A percentile compares a stretch with the other conserved stretches of the same genome.
Evolutionary conservation across 345 rosid species (phyloP).

Genomic region (Noccaea bulbosa): DNA sequence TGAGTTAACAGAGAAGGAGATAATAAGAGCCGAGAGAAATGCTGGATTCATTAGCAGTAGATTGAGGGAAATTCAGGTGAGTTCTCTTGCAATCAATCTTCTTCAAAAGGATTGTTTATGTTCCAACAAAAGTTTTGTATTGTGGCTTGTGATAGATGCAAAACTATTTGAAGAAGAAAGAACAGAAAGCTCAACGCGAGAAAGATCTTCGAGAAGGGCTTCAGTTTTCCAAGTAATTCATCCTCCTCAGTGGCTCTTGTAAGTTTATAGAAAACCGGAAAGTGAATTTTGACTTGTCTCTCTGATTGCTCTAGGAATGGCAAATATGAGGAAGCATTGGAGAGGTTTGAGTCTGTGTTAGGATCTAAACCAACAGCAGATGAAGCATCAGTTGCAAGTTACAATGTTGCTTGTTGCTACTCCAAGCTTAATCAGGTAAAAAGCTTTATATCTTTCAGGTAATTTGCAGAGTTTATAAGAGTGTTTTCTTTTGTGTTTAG

Average conservation of each 20-base stretch:
- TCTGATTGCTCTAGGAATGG: slow-evolving; percentile 54
- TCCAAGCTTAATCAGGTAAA: slow-evolving; percentile 87
- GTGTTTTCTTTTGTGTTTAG: slow-evolving; percentile 45
- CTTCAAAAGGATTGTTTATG: neutral
- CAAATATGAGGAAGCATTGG: slow-evolving; percentile 82
- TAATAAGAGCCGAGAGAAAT: slow-evolving; percentile 94
- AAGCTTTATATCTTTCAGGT: neutral
- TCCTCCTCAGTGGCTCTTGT: neutral
- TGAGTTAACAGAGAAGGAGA: slow-evolving; percentile 86
- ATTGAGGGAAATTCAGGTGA: slow-evolving; percentile 92
- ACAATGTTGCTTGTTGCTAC: slow-evolving; percentile 95
- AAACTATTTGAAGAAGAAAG: slow-evolving; percentile 73
- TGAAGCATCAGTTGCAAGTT: slow-evolving; percentile 85
- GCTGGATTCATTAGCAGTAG: slow-evolving; percentile 78
- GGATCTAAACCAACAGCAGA: slow-evolving; percentile 79
- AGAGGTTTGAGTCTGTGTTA: slow-evolving; percentile 90
- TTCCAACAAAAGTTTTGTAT: slow-evolving; percentile 23
- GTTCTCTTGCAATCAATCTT: slow-evolving; percentile 14
- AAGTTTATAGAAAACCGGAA: neutral
- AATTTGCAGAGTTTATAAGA: slow-evolving; percentile 10
- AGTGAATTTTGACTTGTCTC: slow-evolving; percentile 3
- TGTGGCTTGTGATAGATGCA: slow-evolving; percentile 61
- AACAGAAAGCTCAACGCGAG: slow-evolving; percentile 70
- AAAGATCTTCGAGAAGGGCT: slow-evolving; percentile 87
- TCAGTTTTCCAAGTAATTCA: slow-evolving; percentile 67